These are phyloP conservation scores for Fusarium buharicum DNA, from an alignment of 2,329 filamentous ascomycete genomes.

Conservation along the genomic window DNA sequence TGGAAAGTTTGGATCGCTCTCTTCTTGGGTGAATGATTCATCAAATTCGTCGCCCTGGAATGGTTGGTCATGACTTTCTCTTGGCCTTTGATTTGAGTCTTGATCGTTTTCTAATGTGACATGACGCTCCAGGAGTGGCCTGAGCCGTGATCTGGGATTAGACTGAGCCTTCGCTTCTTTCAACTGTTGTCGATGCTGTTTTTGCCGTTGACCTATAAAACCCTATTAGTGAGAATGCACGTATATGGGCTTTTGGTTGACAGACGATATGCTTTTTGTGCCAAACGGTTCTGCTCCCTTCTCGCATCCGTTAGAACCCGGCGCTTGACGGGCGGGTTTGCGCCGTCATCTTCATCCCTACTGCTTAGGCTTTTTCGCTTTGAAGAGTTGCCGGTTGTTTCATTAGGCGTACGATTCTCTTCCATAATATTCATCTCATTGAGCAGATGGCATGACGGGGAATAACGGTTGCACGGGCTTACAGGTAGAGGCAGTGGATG, in stretches of 20 bases:
- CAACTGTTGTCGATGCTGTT: constrained; percentile 2
- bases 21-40: background rate
- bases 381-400: fast-evolving
- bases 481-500: too few relatives aligned
- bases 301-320: constrained; percentile 38
- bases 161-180: constrained; percentile 1
- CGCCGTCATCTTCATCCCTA: background rate
- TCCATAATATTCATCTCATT: too few relatives aligned
- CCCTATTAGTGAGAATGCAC: background rate
- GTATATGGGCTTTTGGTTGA: background rate
- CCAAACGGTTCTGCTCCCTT: constrained; percentile 43
- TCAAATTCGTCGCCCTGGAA: background rate
- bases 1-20: background rate
- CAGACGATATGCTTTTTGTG: constrained; percentile 43
- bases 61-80: fast-evolving
- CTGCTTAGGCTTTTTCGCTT: background rate
- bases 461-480: too few relatives aligned
- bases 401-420: background rate
- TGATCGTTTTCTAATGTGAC: background rate
- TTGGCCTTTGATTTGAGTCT: background rate
- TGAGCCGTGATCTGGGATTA: background rate
- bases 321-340: background rate
- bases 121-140: constrained; percentile 6
- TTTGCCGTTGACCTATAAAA: constrained; percentile 33
- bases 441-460: too few relatives aligned